Evolutionary conservation across 306 rosid species (phyloP).

Genomic region (Vicia sativa): DNA sequence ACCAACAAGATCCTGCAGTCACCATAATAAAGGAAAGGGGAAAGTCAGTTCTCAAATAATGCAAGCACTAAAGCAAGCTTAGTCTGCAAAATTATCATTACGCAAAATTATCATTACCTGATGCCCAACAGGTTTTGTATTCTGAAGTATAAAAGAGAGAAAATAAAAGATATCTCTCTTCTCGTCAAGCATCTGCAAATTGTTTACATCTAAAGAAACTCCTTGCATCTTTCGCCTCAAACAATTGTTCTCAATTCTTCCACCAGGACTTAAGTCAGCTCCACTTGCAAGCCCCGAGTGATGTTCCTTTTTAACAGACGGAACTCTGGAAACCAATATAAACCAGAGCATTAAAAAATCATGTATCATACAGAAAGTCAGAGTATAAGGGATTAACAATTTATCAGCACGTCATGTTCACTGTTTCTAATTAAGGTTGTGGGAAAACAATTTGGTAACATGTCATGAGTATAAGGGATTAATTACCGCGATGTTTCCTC

Average conservation of each 20-base stretch:
- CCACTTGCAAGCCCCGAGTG: constrained; percentile 50
- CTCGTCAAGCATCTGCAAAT: constrained; percentile 75
- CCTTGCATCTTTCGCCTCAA: constrained; percentile 62
- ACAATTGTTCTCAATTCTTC: constrained; percentile 50
- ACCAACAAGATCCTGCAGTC: constrained; percentile 98
- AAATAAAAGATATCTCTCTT: constrained; percentile 82
- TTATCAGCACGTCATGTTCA: constrained; percentile 7
- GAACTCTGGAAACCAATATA: constrained; percentile 47
- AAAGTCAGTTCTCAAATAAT: constrained; percentile 30
- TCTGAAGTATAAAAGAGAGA: constrained; percentile 88
- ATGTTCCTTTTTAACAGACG: constrained; percentile 48
- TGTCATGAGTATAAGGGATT: constrained; percentile 36
- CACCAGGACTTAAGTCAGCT: constrained; percentile 45
- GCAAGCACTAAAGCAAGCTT: constrained; percentile 10
- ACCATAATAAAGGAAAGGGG: constrained; percentile 20
- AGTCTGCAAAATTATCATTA: constrained; percentile 34
- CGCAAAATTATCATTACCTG: constrained; percentile 88
- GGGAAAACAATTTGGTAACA: not conserved
- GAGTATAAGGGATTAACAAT: constrained; percentile 22
- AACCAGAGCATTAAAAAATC: constrained; percentile 8
- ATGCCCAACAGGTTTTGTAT: constrained; percentile 97
- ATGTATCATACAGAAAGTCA: constrained; percentile 17
- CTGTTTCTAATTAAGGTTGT: constrained; percentile 4
- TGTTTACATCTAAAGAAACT: constrained; percentile 66
- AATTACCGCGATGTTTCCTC: constrained; percentile 75